A percentile compares a stretch with the other conserved stretches of the same genome.
Evolutionary conservation across 2,329 filamentous ascomycete genomes (phyloP).

Genomic region (Dothistroma septosporum): DNA sequence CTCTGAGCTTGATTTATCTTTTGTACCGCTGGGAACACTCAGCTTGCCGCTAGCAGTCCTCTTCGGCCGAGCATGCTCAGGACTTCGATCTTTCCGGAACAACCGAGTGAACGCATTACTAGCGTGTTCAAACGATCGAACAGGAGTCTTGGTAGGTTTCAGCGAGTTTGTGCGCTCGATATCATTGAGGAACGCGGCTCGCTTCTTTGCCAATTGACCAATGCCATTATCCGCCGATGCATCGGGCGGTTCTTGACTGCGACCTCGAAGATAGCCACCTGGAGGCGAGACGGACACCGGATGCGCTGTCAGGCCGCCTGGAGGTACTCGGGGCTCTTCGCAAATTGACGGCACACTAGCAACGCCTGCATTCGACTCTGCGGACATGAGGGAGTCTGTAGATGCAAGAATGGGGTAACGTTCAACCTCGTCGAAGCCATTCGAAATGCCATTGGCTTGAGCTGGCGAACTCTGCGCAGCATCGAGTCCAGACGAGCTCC

Average conservation of each 20-base stretch:
- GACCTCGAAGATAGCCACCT: slow-evolving; percentile 5
- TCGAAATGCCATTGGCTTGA: background rate
- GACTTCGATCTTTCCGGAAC: slow-evolving; percentile 31
- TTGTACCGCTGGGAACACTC: background rate
- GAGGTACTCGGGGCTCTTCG: background rate
- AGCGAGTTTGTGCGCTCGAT: slow-evolving; percentile 29
- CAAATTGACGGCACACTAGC: background rate
- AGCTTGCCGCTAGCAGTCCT: slow-evolving; percentile 11
- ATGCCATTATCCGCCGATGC: slow-evolving; percentile 4
- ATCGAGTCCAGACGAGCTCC: background rate
- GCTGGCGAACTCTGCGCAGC: background rate
- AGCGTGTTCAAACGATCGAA: slow-evolving; percentile 38
- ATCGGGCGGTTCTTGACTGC: background rate
- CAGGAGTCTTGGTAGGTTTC: slow-evolving; percentile 31
- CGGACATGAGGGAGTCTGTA: background rate
- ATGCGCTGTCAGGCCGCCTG: background rate
- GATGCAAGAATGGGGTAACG: background rate
- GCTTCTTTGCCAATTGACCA: slow-evolving; percentile 24
- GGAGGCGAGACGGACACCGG: background rate
- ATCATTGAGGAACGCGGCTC: slow-evolving; percentile 30
- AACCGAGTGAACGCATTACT: slow-evolving; percentile 37
- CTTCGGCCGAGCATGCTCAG: slow-evolving; percentile 21
- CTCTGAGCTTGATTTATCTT: slow-evolving; percentile 3
- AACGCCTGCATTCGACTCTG: background rate
- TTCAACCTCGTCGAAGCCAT: background rate